Evolutionary conservation across 768 basidiomycete genomes (phyloP).

Genomic region (Lyophyllum decastes): DNA sequence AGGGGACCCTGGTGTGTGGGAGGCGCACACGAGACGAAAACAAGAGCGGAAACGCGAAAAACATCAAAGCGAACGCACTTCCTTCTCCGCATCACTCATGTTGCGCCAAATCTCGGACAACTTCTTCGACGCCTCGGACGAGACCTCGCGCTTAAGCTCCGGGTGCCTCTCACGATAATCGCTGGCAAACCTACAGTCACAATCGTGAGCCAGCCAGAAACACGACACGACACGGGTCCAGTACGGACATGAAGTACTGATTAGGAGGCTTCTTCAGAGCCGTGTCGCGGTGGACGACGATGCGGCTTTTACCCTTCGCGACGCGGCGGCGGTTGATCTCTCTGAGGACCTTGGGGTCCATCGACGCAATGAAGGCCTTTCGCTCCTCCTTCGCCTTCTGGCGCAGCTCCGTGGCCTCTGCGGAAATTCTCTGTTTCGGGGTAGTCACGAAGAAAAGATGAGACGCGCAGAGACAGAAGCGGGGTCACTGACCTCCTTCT

Average conservation of each 20-base stretch:
- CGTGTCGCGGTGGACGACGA: neutral
- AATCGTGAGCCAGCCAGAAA: neutral
- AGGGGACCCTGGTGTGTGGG: too few relatives aligned
- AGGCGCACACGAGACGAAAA: too few relatives aligned
- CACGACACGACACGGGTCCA: neutral
- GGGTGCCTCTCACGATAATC: neutral
- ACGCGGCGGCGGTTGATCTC: slow-evolving; percentile 33
- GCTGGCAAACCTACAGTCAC: neutral
- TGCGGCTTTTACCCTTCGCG: slow-evolving; percentile 25
- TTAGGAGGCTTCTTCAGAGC: neutral
- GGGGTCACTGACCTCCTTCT: slow-evolving; percentile 33
- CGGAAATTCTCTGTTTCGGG: slow-evolving; percentile 21
- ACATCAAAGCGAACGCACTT: slow-evolving; percentile 19
- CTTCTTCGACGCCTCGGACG: slow-evolving; percentile 3
- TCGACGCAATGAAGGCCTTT: slow-evolving; percentile 27
- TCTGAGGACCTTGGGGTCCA: slow-evolving; percentile 19
- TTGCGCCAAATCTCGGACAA: slow-evolving; percentile 29
- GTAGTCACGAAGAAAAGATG: neutral
- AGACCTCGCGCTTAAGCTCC: slow-evolving; percentile 1
- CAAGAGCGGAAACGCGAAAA: too few relatives aligned
- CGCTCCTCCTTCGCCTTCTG: slow-evolving; percentile 19
- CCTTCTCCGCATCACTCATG: slow-evolving; percentile 32
- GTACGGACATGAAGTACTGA: neutral
- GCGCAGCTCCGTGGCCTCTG: slow-evolving; percentile 8
- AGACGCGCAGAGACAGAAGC: neutral